These are phyloP conservation scores for Hortaea werneckii DNA, from an alignment of 2,329 filamentous ascomycete genomes.

Conservation along the genomic window DNA sequence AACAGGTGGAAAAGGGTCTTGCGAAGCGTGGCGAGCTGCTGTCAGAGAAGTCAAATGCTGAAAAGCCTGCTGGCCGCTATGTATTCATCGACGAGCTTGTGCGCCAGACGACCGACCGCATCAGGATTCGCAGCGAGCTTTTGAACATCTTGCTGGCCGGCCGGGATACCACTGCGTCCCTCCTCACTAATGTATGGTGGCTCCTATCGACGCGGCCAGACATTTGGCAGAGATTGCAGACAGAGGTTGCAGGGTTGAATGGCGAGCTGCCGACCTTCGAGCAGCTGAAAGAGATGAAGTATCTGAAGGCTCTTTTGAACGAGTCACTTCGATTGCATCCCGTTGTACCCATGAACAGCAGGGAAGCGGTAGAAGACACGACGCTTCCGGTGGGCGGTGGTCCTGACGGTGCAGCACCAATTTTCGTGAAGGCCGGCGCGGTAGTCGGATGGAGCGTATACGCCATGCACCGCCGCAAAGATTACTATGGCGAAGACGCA, in stretches of 20 bases:
- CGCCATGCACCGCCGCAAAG: conserved; percentile 59
- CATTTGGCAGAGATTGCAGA: conserved; percentile 20
- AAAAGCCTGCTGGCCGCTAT: conserved; percentile 28
- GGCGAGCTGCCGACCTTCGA: conserved; percentile 32
- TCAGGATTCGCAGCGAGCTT: conserved; percentile 39
- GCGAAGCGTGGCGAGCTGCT: conserved; percentile 20
- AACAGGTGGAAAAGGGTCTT: conserved; percentile 28
- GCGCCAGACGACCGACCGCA: conserved; percentile 36
- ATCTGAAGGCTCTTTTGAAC: conserved; percentile 53
- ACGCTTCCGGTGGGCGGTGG: conserved; percentile 59
- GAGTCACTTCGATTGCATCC: conserved; percentile 72
- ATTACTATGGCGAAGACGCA: conserved; percentile 39
- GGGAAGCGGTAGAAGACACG: conserved; percentile 61
- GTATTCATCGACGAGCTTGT: conserved; percentile 42
- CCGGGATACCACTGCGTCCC: conserved; percentile 44
- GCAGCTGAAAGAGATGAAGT: conserved; percentile 27
- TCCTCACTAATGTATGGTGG: conserved; percentile 38
- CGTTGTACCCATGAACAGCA: conserved; percentile 68
- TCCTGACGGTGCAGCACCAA: conserved; percentile 42
- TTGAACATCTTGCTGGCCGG: conserved; percentile 44
- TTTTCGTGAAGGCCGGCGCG: conserved; percentile 58
- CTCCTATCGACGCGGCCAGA: conserved; percentile 22
- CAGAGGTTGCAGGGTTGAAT: conserved; percentile 19
- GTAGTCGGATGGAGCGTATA: conserved; percentile 57
- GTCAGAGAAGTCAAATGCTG: conserved; percentile 22